Conservation (phyloP, 164 flowering plant genomes). For the Annona squamosa region DNA sequence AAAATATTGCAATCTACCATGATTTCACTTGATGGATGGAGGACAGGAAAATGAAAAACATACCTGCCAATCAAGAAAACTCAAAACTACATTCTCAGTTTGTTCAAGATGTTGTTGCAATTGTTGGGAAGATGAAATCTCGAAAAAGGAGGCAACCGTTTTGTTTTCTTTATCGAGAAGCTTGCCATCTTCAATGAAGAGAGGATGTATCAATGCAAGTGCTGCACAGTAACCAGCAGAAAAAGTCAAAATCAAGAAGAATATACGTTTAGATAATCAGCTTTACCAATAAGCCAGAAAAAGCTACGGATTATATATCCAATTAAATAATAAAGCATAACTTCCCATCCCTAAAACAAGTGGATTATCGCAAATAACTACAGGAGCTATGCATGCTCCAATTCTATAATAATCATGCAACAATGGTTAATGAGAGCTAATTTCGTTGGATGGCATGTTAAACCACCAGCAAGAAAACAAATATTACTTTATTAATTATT, state of each 20-base stretch:
- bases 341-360: not conserved
- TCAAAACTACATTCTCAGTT: slow-evolving; percentile 46
- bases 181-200: slow-evolving; percentile 50
- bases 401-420: not conserved
- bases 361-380: not conserved
- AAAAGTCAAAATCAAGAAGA: slow-evolving; percentile 3
- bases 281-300: slow-evolving; percentile 2
- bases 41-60: not conserved
- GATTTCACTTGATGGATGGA: not conserved
- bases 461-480: not conserved
- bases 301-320: not conserved
- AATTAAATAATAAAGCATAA: not conserved
- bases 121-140: slow-evolving; percentile 55
- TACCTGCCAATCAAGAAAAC: slow-evolving; percentile 88
- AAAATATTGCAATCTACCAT: too few relatives aligned
- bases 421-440: not conserved
- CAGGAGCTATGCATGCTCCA: too few relatives aligned
- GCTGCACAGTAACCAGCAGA: slow-evolving; percentile 36
- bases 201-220: slow-evolving; percentile 56
- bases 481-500: not conserved
- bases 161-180: slow-evolving; percentile 38
- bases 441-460: not conserved
- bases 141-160: slow-evolving; percentile 49
- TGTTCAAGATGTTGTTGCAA: slow-evolving; percentile 42
- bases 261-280: not conserved